These are phyloP conservation scores for Centrapalus pauciflorus DNA, from an alignment of 129 eudicot species.

Conservation along the genomic window DNA sequence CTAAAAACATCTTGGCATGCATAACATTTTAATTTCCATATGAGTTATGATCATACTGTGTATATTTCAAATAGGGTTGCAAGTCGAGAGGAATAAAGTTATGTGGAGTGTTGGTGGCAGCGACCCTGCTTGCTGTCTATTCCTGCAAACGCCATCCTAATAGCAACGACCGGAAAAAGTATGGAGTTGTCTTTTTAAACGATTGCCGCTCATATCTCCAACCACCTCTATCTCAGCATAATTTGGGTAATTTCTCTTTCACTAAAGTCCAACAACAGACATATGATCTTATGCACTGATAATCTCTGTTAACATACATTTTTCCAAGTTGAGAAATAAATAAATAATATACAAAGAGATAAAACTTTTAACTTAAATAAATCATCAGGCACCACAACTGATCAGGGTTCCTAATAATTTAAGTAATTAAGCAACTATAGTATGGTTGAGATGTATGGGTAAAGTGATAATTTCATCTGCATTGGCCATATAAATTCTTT, in stretches of 20 bases:
- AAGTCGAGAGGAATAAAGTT: constrained; percentile 52
- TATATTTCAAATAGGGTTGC: constrained; percentile 31
- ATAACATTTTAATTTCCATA: too few species aligned
- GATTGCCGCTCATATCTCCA: constrained; percentile 48
- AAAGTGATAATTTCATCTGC: background rate
- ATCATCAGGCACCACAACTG: too few species aligned
- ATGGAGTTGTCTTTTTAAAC: constrained; percentile 43
- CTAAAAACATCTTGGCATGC: too few species aligned
- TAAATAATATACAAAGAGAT: background rate
- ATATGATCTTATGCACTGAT: background rate
- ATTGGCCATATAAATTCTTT: background rate
- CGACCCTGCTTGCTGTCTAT: constrained; percentile 40
- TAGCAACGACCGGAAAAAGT: constrained; percentile 27
- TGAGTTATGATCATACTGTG: background rate
- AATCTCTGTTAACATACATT: too few species aligned
- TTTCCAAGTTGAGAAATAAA: too few species aligned
- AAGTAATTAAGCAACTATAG: background rate
- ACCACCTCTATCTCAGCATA: constrained; percentile 38
- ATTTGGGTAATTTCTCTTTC: constrained; percentile 29
- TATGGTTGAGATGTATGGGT: background rate
- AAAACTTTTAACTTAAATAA: background rate
- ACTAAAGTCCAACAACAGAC: background rate
- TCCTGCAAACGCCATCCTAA: constrained; percentile 20
- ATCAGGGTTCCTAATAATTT: too few species aligned
- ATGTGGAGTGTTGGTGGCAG: constrained; percentile 46